These are phyloP conservation scores for Takashimella tepidaria DNA, from an alignment of 1,284 basidiomycete species.

Conservation along the genomic window DNA sequence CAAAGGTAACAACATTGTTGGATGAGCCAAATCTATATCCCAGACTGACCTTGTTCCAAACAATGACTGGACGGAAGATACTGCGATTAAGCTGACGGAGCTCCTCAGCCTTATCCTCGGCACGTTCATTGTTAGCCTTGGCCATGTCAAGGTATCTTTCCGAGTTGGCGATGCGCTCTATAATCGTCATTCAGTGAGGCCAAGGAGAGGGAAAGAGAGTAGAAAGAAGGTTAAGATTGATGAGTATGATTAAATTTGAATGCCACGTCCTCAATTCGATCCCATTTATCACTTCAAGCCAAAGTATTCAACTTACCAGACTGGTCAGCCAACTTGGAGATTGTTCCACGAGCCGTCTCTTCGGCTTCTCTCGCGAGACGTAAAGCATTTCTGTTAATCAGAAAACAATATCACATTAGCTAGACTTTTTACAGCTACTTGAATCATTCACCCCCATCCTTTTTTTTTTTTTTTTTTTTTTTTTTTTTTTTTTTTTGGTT, in stretches of 20 bases:
- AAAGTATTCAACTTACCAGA: conserved; percentile 68
- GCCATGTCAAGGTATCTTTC: conserved; percentile 93
- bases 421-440: background rate
- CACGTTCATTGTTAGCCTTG: conserved; percentile 81
- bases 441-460: too few relatives aligned
- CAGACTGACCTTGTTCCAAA: conserved; percentile 67
- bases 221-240: conserved; percentile 2
- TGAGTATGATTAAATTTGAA: background rate
- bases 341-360: conserved; percentile 85
- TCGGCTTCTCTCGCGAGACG: conserved; percentile 90
- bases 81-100: conserved; percentile 72
- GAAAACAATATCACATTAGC: background rate
- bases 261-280: too few relatives aligned
- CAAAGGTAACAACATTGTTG: background rate
- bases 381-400: conserved; percentile 65
- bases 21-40: background rate
- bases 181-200: background rate
- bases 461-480: too few relatives aligned
- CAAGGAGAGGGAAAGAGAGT: background rate
- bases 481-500: too few relatives aligned
- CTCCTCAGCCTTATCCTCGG: conserved; percentile 90
- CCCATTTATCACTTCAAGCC: too few relatives aligned
- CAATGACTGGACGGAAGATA: conserved; percentile 88
- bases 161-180: conserved; percentile 74
- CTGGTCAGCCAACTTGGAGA: conserved; percentile 85